Evolutionary conservation across 371 early-diverging fungal genomes (phyloP), one percentile per base, ranked within the genome.

Genomic region (Mucor piriformis): DNA sequence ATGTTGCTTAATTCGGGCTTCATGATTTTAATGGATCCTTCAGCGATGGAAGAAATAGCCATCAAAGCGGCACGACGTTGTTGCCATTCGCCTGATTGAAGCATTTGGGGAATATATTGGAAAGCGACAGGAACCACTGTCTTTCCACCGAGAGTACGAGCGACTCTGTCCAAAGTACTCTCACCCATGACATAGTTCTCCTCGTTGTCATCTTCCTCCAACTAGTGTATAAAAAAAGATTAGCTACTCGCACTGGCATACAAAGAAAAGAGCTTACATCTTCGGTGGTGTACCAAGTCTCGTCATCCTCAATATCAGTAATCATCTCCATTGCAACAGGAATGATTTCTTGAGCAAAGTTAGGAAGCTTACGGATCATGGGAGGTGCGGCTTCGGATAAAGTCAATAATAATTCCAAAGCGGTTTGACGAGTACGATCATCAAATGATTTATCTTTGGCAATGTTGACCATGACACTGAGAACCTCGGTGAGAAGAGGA

Each of bases 1-100:
- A 98, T 88, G 61, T 90, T 87, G 56, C 81, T 86, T 34, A 98
- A 85, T 60, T 95, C 95, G 21, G 86, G 87, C 66, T 89, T 88
- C 95, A 99, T 94, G 61, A 92, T 74, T 68, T 93, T 92, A 57
- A 86, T 83, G 74, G 95, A 97, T 16, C 99, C 99, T 74, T 99
- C 99, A 51, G 92, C 97, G 62, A 99, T 95, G 42, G 94, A 91
- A 15, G 95, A 92, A 35, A 97, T 88, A 24, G 95, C 93, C 88
- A 95, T 89, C 47, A 99, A 80, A 13, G 91, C 96, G 24, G 96
- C 98, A 66, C 96, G 93, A 23, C 98, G 88, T 70, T 90, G 86
- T 62, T 86, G 85, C 99, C 99, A 99, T 59, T 92, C 88, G 29
- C 73, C 74, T n/a, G 93, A 89, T 44, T 83, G 83, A 27, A 98